Evolutionary conservation across 306 rosid genomes (phyloP), one percentile per base, ranked within the genome.

Genomic region (Malus fusca): DNA sequence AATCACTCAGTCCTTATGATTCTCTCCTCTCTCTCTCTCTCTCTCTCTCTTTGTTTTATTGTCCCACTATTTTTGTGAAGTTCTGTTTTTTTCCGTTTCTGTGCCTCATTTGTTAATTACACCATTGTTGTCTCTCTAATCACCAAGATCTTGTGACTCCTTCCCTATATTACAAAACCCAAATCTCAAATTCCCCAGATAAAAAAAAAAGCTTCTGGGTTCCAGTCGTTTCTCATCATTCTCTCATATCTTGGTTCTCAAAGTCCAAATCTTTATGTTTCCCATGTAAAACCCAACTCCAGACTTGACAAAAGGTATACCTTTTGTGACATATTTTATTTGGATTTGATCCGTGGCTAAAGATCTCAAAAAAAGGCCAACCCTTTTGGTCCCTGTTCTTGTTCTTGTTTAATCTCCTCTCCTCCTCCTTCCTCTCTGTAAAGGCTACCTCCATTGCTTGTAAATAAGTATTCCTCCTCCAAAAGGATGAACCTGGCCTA

Each of bases 401-500:
- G 44, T 46, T 71, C 23, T 77, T 59, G 76, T 81, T 87, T 74
- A 28, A 62, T 43, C 40, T 35, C 40, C 8, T 35, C 8, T 35
- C 2, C 40, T 35, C 40, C 40, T 5, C 78, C 31, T 75, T 19
- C 66, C 69, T 71, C 72, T 77, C 85, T 90, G 87, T 87, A 79
- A 87, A 88, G 89, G 63, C 67, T 56, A 76, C 73, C 28, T 56
- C 68, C n/a, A 4, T 58, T 71, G 73, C 55, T 80, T 69, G 71
- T 70, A 80, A 80, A 75, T 67, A 68, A 65, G 55, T 58, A 79
- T 81, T 75, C 80, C 74, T 75, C 60, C n/a, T 60, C 28, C n/a
- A 84, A 82, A 82, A 79, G 76, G 62, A 74, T 84, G 85, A 82
- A 81, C 80, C 86, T 81, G 80, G 79, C 84, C 74, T 84, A 69